Evolutionary conservation across 2,329 filamentous ascomycete species (phyloP), one percentile per base, ranked within the genome.

Genomic region (Rutstroemia sp.): DNA sequence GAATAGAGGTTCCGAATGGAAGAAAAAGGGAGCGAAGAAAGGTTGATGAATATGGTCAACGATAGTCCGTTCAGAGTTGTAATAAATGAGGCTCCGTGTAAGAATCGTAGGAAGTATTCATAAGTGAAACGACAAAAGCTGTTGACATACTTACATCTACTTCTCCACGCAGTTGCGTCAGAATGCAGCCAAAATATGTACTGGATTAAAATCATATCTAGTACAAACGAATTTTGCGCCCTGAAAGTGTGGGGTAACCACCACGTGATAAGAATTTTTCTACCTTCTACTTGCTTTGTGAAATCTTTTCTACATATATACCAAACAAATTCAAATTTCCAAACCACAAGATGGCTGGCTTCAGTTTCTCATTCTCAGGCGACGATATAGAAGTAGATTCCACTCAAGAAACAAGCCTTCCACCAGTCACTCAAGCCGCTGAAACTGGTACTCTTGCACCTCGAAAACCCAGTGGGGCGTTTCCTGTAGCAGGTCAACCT

Each of bases 401-500:
- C 14, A 50, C 58, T 4, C 49, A 51, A 27, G 45, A 57, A 38
- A 8, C 27, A 5, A 9, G 41, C n/a, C 39, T 56, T 30, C 27
- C 48, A 14, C 14, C 47, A n/a, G 19, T n/a, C 38, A 48, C 44
- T 10, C 63, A 68, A 53, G 65, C 62, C 37, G 71, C 71, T 30
- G 70, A 72, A 56, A 68, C 68, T 30, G 66, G 67, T 27, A 62
- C 65, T 21, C 59, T 63, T 12, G 42, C 41, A 44, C 58, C 59
- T 60, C 64, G 54, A 30, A 59, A 54, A 53, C 60, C 64, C 61
- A 56, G 60, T 64, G 60, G 67, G 65, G 83, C 83, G 16, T 86
- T 86, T 63, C 83, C 83, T 5, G 78, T 86, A 23, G 72, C 78
- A 48, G 82, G 82, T 57, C 82, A 83, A 61, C 77, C 82, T 55